Evolutionary conservation across 2,329 filamentous ascomycete genomes (phyloP).

Genomic region (Aspergillus sojae): DNA sequence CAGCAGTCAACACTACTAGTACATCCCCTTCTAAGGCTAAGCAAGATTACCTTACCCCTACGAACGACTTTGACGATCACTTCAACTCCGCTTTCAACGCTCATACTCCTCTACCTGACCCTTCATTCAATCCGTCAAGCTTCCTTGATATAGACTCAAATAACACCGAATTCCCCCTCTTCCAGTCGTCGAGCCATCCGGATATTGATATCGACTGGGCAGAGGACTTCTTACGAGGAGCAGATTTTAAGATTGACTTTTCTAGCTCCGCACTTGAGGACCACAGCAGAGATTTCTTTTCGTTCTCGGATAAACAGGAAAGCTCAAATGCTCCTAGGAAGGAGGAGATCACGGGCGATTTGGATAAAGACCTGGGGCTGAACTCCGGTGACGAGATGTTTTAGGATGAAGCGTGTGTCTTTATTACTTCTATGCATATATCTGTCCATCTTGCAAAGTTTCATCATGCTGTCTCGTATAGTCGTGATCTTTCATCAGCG

Average conservation of each 20-base stretch:
- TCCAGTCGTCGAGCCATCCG: conserved; percentile 10
- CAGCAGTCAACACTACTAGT: conserved; percentile 8
- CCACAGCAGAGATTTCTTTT: conserved; percentile 22
- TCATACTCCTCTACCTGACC: conserved; percentile 9
- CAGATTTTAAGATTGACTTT: conserved; percentile 20
- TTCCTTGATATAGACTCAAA: conserved; percentile 31
- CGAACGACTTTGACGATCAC: conserved; percentile 30
- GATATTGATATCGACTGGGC: conserved; percentile 36
- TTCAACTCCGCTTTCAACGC: conserved; percentile 17
- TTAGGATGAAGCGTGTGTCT: conserved; percentile 11
- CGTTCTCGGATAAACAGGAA: conserved; percentile 22
- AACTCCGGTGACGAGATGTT: conserved; percentile 34
- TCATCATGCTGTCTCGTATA: neutral
- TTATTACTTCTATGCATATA: neutral
- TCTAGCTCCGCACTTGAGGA: conserved; percentile 10
- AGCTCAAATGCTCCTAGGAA: conserved; percentile 16
- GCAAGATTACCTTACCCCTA: conserved; percentile 20
- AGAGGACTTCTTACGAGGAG: conserved; percentile 31
- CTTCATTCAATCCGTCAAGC: conserved; percentile 21
- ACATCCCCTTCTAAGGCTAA: conserved; percentile 2
- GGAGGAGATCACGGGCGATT: conserved; percentile 38
- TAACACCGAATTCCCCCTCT: conserved; percentile 20
- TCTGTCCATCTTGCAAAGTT: neutral
- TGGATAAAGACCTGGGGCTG: conserved; percentile 42
- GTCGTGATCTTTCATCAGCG: neutral